Evolutionary conservation across 768 basidiomycete species (phyloP), one percentile per base, ranked within the genome.

Genomic region (Phaeotremella fagi): DNA sequence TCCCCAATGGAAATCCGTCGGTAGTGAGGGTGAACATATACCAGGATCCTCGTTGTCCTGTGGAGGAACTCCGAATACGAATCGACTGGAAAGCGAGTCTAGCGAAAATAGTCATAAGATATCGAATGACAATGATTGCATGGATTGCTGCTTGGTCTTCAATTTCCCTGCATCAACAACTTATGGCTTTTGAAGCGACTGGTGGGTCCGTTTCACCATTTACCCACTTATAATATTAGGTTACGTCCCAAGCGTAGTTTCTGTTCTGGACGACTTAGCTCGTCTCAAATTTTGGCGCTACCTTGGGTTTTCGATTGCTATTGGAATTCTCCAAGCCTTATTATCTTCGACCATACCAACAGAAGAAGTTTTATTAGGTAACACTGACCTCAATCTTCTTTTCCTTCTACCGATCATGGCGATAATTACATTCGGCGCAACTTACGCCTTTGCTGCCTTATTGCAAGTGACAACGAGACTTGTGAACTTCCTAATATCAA

Each of bases 61-160:
- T 75, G 16, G 62, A 57, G 50, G 67, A 47, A 15, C 59, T 91
- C 3, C 61, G 70, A 1, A 66, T 94, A n/a, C 73, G 75, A 14
- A 66, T 94, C 5, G 87, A 91, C 67, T 83, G 84, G 82, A 77
- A 78, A 71, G 78, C 81, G 9, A 88, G 85, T 1, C 53, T 88
- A 4, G 88, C 87, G 1, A 79, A 86, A 31, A 80, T 82, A 71
- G 82, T 83, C 1, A 76, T 83, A 16, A 79, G 94, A 22, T 97
- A 89, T 75, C 80, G 85, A 43, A 84, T 82, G 27, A 83, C 84
- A 1, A 63, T 87, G 0, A 77, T 84, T 2, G 80, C 81, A 24
- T 95, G 91, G 86, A 79, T 83, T 2, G 76, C 85, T 1, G 89
- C 86, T 0, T 60, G 45, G 52, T 25, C 33, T 23, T 53, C 50